These are phyloP conservation scores for Pseudogymnoascus sp. DNA, from an alignment of 2,329 filamentous ascomycete genomes.

Conservation along the genomic window DNA sequence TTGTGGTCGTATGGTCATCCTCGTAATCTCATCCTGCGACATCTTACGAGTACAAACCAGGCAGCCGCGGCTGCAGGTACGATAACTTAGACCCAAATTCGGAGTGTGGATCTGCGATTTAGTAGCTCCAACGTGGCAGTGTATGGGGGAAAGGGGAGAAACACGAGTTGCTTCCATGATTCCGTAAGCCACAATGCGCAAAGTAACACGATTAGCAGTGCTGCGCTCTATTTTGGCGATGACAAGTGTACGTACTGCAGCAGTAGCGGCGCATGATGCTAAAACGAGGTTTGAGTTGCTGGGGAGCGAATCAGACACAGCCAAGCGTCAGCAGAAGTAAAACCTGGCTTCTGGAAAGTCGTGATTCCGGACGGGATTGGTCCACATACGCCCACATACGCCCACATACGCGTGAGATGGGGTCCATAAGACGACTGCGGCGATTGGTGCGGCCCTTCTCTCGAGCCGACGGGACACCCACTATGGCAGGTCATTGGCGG, in stretches of 20 bases:
- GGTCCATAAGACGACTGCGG: not conserved
- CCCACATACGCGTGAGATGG: not conserved
- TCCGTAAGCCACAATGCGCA: not conserved
- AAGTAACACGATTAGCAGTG: not conserved
- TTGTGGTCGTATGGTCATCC: not conserved
- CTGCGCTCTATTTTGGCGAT: slow-evolving; percentile 8
- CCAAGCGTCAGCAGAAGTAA: not conserved
- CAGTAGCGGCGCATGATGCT: slow-evolving; percentile 1
- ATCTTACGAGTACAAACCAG: not conserved
- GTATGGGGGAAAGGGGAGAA: not conserved
- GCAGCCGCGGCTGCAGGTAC: slow-evolving; percentile 2
- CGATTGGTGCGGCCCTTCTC: slow-evolving; percentile 2
- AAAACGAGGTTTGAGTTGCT: not conserved
- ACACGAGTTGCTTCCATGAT: not conserved
- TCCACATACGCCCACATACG: not conserved
- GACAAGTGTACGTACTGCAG: not conserved
- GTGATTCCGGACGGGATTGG: not conserved
- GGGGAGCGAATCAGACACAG: not conserved
- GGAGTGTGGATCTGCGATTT: not conserved
- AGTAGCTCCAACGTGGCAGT: slow-evolving; percentile 5
- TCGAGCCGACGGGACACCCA: not conserved
- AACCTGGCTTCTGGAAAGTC: slow-evolving; percentile 1
- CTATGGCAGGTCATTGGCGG: not conserved
- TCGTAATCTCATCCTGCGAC: not conserved
- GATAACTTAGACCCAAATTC: slow-evolving; percentile 3